These are phyloP conservation scores for Mollisia scopiformis DNA, from an alignment of 2,329 filamentous ascomycete genomes.

Conservation along the genomic window DNA sequence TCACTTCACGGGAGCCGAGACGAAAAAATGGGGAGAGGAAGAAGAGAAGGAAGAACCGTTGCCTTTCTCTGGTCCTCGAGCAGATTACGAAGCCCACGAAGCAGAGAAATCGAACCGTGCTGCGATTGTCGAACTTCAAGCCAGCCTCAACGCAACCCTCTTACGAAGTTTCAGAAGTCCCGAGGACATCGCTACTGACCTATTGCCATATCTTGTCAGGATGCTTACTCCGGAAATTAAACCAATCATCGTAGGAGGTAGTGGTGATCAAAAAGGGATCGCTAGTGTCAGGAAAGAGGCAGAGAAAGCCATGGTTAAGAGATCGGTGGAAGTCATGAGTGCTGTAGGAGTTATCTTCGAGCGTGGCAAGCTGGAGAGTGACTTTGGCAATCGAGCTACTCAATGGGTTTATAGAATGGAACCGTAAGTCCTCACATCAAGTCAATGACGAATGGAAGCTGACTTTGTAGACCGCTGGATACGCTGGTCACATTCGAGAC, in stretches of 20 bases:
- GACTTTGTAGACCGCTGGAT: slow-evolving; percentile 65
- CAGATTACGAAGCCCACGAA: slow-evolving; percentile 82
- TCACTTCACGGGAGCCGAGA: slow-evolving; percentile 46
- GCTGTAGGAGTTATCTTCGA: slow-evolving; percentile 83
- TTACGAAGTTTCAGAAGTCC: slow-evolving; percentile 78
- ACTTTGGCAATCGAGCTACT: slow-evolving; percentile 57
- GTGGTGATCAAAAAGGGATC: slow-evolving; percentile 64
- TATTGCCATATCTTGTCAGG: slow-evolving; percentile 81
- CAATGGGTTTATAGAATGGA: slow-evolving; percentile 94
- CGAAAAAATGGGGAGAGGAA: slow-evolving; percentile 46
- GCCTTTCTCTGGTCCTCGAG: slow-evolving; percentile 81
- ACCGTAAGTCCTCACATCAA: slow-evolving; percentile 62
- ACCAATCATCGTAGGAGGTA: slow-evolving; percentile 80
- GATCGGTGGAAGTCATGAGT: slow-evolving; percentile 81
- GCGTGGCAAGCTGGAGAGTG: slow-evolving; percentile 75
- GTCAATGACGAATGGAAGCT: slow-evolving; percentile 1
- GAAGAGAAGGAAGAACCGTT: slow-evolving; percentile 53
- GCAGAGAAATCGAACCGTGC: slow-evolving; percentile 77
- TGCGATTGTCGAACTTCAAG: slow-evolving; percentile 73
- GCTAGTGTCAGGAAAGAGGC: slow-evolving; percentile 87
- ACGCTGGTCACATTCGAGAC: slow-evolving; percentile 76
- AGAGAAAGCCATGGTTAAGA: slow-evolving; percentile 79
- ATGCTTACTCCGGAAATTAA: slow-evolving; percentile 90
- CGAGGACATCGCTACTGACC: slow-evolving; percentile 77
- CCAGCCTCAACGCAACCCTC: slow-evolving; percentile 72